These are phyloP conservation scores for Aspergillus heteromorphus DNA, from an alignment of 495 filamentous ascomycete species.

Conservation along the genomic window DNA sequence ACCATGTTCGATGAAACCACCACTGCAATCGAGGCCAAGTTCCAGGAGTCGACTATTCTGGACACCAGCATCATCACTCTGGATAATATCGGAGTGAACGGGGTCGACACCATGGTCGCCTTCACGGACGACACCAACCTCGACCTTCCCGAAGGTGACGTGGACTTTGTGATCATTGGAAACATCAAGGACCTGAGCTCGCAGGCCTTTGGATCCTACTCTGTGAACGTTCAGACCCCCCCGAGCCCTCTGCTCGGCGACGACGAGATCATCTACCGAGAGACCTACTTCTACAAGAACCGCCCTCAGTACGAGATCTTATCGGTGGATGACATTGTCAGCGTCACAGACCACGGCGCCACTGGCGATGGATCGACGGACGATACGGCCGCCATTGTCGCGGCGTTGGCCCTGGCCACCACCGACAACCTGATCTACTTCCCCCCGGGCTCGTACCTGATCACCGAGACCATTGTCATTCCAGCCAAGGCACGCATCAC, in stretches of 20 bases:
- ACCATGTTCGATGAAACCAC: neutral
- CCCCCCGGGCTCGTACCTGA: slow-evolving; percentile 54
- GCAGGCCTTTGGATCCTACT: neutral
- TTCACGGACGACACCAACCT: neutral
- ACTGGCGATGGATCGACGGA: slow-evolving; percentile 40
- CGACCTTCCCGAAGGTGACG: neutral
- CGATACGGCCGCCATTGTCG: slow-evolving; percentile 46
- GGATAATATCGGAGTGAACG: neutral
- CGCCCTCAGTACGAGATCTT: slow-evolving; percentile 1
- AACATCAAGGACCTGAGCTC: neutral
- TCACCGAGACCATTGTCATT: slow-evolving; percentile 52
- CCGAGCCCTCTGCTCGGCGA: neutral
- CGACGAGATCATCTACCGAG: neutral
- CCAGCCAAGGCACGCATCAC: slow-evolving; percentile 51
- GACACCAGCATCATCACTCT: neutral
- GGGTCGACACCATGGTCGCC: neutral
- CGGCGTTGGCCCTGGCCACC: slow-evolving; percentile 43
- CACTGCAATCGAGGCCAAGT: neutral
- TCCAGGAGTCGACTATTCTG: neutral
- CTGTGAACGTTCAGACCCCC: neutral
- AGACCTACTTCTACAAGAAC: neutral
- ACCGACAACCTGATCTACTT: slow-evolving; percentile 53
- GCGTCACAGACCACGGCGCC: slow-evolving; percentile 41
- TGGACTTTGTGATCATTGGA: neutral
- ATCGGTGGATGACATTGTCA: slow-evolving; percentile 29